phyloP scores from a whole-genome alignment of 768 basidiomycete species.

The Kwoniella sp. region DNA sequence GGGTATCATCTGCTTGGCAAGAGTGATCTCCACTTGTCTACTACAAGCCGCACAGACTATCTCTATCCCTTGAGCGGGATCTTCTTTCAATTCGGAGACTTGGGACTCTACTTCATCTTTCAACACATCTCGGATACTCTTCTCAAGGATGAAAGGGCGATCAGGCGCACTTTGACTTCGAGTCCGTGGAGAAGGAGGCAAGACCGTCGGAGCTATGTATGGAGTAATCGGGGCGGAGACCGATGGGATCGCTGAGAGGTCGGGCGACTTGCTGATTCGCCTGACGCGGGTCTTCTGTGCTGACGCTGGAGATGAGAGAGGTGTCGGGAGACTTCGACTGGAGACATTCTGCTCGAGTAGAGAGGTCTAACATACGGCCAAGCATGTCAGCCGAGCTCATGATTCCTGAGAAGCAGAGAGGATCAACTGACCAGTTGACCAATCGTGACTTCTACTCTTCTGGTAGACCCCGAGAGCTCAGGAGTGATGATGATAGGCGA shows the following conservation, averaged over 20 bases:
- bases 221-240: slow-evolving; percentile 7
- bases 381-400: no score
- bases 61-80: neutral
- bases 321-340: neutral
- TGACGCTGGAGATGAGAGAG: slow-evolving; percentile 1
- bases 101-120: neutral
- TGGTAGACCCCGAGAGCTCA: neutral
- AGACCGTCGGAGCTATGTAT: neutral
- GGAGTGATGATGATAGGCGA: slow-evolving; percentile 19
- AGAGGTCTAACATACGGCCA: neutral
- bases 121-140: neutral
- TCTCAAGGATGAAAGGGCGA: neutral
- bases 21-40: neutral
- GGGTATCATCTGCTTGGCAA: slow-evolving; percentile 32
- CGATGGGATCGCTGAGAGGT: slow-evolving; percentile 12
- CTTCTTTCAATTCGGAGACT: neutral
- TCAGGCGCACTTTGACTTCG: slow-evolving; percentile 11
- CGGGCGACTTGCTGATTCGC: slow-evolving; percentile 13
- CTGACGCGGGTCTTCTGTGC: neutral
- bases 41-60: slow-evolving; percentile 21
- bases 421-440: neutral
- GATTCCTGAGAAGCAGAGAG: no score
- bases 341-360: neutral
- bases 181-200: slow-evolving; percentile 3
- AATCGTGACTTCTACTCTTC: neutral